Evolutionary conservation across 2,329 filamentous ascomycete genomes (phyloP).

Genomic region (Fusarium piperis): DNA sequence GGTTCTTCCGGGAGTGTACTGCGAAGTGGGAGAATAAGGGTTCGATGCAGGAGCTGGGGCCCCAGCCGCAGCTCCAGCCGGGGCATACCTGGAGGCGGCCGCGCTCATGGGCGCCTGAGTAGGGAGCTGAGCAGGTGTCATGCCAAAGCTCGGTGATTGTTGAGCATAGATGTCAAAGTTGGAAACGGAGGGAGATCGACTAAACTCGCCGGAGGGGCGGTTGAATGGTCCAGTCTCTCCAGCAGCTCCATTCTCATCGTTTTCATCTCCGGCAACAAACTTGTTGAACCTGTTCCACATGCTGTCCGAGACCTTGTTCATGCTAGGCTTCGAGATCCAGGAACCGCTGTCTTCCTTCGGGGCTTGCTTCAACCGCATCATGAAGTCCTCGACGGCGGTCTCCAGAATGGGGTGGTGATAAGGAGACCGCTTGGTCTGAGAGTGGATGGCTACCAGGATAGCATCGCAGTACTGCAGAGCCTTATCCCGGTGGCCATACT

Average conservation of each 20-base stretch:
- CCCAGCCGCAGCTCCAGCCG: conserved; percentile 27
- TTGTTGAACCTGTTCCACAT: conserved; percentile 95
- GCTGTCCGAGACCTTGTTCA: conserved; percentile 93
- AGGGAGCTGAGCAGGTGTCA: conserved; percentile 46
- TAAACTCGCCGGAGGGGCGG: conserved; percentile 78
- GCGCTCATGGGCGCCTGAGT: conserved; percentile 50
- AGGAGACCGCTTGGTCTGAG: conserved; percentile 83
- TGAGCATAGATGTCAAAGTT: conserved; percentile 81
- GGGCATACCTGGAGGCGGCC: conserved; percentile 53
- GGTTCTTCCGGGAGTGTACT: conserved; percentile 56
- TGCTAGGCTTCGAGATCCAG: conserved; percentile 94
- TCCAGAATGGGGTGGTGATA: conserved; percentile 86
- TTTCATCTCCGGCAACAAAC: conserved; percentile 93
- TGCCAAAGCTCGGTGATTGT: conserved; percentile 46
- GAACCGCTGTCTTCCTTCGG: conserved; percentile 83
- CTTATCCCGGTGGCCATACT: conserved; percentile 82
- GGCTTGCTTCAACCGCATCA: conserved; percentile 83
- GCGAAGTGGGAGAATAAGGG: conserved; percentile 54
- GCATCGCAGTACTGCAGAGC: conserved; percentile 92
- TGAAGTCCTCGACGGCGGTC: conserved; percentile 82
- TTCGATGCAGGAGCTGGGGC: conserved; percentile 35
- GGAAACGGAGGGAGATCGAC: conserved; percentile 75
- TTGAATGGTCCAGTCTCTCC: conserved; percentile 83
- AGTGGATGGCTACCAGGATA: conserved; percentile 78
- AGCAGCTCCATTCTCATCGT: conserved; percentile 76